Evolutionary conservation across 352 stramenopile genomes (phyloP).

Genomic region (Globisporangium orthogonon): DNA sequence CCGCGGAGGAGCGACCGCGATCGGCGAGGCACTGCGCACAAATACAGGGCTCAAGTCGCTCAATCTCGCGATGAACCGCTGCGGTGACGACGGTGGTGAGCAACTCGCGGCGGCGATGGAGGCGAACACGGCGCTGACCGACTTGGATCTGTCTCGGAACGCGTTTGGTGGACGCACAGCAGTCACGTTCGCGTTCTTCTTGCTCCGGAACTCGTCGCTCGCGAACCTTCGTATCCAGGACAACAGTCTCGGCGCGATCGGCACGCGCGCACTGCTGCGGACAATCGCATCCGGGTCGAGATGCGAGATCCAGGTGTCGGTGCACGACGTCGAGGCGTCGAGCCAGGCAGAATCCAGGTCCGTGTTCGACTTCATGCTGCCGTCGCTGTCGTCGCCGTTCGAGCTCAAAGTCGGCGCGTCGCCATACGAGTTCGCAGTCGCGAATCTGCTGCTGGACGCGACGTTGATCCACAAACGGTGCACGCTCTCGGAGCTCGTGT

Average conservation of each 20-base stretch:
- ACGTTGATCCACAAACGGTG: conserved; percentile 32
- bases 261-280: conserved; percentile 43
- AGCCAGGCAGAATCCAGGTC: conserved; percentile 12
- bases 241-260: conserved; percentile 48
- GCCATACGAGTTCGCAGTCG: conserved; percentile 58
- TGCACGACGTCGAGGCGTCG: conserved; percentile 37
- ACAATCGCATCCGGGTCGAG: conserved; percentile 38
- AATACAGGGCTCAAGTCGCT: conserved; percentile 41
- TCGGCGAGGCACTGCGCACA: conserved; percentile 44
- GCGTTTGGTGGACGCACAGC: conserved; percentile 43
- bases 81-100: conserved; percentile 52
- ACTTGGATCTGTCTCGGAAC: conserved; percentile 58
- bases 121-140: conserved; percentile 34
- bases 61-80: conserved; percentile 67
- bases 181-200: conserved; percentile 53
- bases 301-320: conserved; percentile 52
- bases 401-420: conserved; percentile 41
- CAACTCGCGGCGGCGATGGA: conserved; percentile 45
- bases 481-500: conserved; percentile 36
- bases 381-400: conserved; percentile 53
- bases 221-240: conserved; percentile 39
- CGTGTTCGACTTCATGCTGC: conserved; percentile 53
- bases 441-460: conserved; percentile 43
- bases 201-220: conserved; percentile 38
- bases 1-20: conserved; percentile 33